Base-by-base conservation (phyloP, 2,329 filamentous ascomycete species). In the Myotisia sp. region DNA sequence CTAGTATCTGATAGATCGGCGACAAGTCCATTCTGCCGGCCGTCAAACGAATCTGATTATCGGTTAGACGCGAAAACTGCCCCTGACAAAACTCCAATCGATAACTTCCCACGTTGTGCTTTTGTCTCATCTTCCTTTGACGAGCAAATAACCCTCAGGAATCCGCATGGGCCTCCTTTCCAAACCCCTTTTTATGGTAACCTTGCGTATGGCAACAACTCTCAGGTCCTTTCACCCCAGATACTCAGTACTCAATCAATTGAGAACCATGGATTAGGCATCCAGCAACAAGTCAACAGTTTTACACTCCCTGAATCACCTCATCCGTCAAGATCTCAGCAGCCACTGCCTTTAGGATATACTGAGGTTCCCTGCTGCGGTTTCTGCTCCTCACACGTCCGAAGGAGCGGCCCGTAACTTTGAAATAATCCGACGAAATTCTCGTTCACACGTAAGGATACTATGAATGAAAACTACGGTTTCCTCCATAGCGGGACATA, bases 101-200 rank as follows among this genome's bases (percentile, higher is more conserved):
- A 34, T n/a, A 26, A 34, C 22, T 26, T 34, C 23, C 19, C 21
- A 7, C 31, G 26, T n/a, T n/a, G 21, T 6, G 31, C 24, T 7
- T 34, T 34, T n/a, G 23, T 23, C 21, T 19, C 31, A 16, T 34
- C 31, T 12, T 23, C 31, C 16, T 21, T 34, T 9, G 31, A 34
- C 5, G 31, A 34, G 12, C 31, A 34, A n/a, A 34, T 26, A n/a
- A 34, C n/a, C 23, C 21, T 32, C 5, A 32, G 29, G 18, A 21
- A 32, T 7, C 9, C n/a, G n/a, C 29, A 32, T 16, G 24, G 31
- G 31, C 19, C 31, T 8, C 26, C 31, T n/a, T 34, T 34, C 31
- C 31, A 34, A 19, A n/a, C n/a, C n/a, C 29, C 31, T 9, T 17
- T 26, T 17, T 34, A 34, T n/a, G 26, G 31, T 16, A 21, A 21